Base-by-base conservation (phyloP, 2,329 filamentous ascomycete species). In the Cercospora brassicicola region DNA sequence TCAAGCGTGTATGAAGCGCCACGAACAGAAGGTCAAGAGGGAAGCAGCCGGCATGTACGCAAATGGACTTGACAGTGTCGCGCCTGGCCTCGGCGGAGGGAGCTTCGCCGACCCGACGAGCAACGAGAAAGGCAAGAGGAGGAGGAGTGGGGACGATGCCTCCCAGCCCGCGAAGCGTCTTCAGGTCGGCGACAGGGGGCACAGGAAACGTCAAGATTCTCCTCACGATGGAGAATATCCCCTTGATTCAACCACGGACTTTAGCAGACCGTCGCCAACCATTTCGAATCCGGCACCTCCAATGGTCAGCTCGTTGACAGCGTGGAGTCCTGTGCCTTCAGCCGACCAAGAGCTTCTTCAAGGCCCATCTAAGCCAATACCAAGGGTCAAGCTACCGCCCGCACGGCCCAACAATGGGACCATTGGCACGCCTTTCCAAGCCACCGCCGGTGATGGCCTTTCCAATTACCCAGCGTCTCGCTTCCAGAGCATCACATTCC, bases 401-500 rank as follows among this genome's bases (percentile, higher is more conserved):
- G 3, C 18, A 8, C 57, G 10, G 2, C 83, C 82, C 72, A 84
- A 83, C 68, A 86, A 89, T 28, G 92, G 92, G 67, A 94, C 92
- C 8, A 89, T 85, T 13, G 83, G 77, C 64, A 80, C 85, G 2
- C 85, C 89, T 5, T 96, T 94, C 81, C 81, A 87, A 69, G 83
- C 92, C 0, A 85, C 87, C 57, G 82, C 85, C 18, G 92, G 95
- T 81, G 95, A 94, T 79, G 92, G 95, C 76, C 80, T 83, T 4
- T 87, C 85, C 51, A 85, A 76, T 4, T 84, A 80, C 65, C 81
- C 90, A 76, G 85, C 83, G 63, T 83, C 91, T 75, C 85, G 90
- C 4, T 96, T 91, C 79, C 92, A 95, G 79, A 94, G 89, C 73
- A 88, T 95, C 66, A 83, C 90, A 23, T 93, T 94, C 78, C 90